Evolutionary conservation across 345 rosid species (phyloP), one percentile per base, ranked within the genome.

Genomic region (Theobroma cacao): DNA sequence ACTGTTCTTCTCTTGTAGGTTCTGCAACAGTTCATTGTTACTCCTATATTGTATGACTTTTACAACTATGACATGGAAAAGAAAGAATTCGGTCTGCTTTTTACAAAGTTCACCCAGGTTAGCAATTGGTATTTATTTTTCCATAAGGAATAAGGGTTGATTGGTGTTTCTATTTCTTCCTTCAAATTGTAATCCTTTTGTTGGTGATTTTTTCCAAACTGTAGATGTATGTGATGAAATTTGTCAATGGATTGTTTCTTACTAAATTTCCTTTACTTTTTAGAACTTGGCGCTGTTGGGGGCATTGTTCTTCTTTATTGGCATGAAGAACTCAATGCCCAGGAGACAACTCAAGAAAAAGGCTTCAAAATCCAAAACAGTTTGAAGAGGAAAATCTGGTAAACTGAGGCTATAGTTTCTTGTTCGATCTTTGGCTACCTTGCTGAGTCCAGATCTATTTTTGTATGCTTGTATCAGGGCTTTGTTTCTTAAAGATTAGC

Each of bases 301-400:
- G 31, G 96, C 89, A 56, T 76, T 93, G 78, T 85, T 93, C 28
- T 91, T 88, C 80, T 93, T 87, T 66, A 84, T 91, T 66, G 98
- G 98, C 75, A 93, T 91, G 96, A 88, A 83, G 84, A 93, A 93
- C 87, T 89, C 96, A 17, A 85, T 89, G 80, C 92, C 88, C 40
- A 84, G 89, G 79, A 87, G 92, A 59, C 93, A 89, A 45, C 83
- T 74, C 40, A 86, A 84, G 91, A 93, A 85, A 74, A 93, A 87
- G 91, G 55, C 81, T 56, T 89, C 84, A 22, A 92, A 92, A 65
- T n/a, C 90, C 26, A 92, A 92, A 84, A 68, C 90, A 34, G 52
- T 3, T 73, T 89, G 82, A 87, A 43, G 52, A 56, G 53, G 45
- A n/a, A 43, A 14, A 58, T 55, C 14, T 14, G 41, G 75, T 58